Evolutionary conservation across 2,329 filamentous ascomycete genomes (phyloP), one percentile per base, ranked within the genome.

Genomic region (Cladosporium colombiae): DNA sequence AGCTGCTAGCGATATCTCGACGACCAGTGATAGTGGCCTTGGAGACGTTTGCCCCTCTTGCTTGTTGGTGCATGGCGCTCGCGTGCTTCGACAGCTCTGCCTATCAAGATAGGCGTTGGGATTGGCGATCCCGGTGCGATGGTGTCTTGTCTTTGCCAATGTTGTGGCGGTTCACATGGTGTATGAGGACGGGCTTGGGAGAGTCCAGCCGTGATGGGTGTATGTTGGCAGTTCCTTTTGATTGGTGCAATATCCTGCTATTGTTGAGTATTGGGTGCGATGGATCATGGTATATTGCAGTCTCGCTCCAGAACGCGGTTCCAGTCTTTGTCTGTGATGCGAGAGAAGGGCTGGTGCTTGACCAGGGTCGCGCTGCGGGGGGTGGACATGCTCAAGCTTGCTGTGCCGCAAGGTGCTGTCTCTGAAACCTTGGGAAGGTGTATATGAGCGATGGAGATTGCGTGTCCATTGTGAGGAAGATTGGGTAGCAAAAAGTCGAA

Each of bases 1-100:
- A 21, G 13, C 53, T 5, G 53, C 53, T 57, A 57, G 53, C 31
- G 31, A 37, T 57, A 37, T 57, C 29, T 57, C 16, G 53, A 57
- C 31, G 31, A 5, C 53, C 53, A 57, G 53, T 57, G 18, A 23
- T 3, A 57, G 31, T 21, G n/a, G 18, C 31, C n/a, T 31, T 37
- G 53, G n/a, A 14, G 23, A 10, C 31, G 31, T 57, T 57, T 33
- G 31, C 31, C 33, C 53, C n/a, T 37, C 53, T 25, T 33, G 53
- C 53, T 57, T 57, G 53, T 18, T n/a, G 8, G 29, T 25, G 53
- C 31, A 37, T 57, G 53, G 53, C 53, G 33, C 29, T 37, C 21
- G 53, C 31, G 31, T 57, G 53, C 53, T 57, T 37, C 1, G 13
- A 37, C n/a, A 6, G 3, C 53, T 57, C 13, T 57, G 53, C 53